A percentile compares a stretch with the other conserved stretches of the same genome.
Evolutionary conservation across 2,329 filamentous ascomycete species (phyloP).

Genomic region (Botryotinia calthae): DNA sequence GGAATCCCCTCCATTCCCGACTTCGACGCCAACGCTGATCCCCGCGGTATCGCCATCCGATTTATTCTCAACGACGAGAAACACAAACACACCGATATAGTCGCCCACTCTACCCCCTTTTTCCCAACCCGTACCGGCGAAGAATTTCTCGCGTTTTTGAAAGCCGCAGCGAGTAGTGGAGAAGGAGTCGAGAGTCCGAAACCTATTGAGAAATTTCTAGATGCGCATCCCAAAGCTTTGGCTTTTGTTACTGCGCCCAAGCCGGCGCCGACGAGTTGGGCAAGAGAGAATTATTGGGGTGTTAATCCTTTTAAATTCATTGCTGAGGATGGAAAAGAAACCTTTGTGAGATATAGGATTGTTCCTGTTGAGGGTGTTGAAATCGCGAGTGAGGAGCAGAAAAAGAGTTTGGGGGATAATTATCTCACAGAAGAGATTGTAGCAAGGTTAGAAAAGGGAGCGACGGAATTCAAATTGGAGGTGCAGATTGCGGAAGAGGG

Average conservation of each 20-base stretch:
- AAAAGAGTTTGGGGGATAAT: slow-evolving; percentile 41
- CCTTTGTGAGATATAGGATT: slow-evolving; percentile 49
- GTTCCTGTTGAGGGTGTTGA: slow-evolving; percentile 46
- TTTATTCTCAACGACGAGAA: slow-evolving; percentile 45
- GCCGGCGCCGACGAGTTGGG: slow-evolving; percentile 49
- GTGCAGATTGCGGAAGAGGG: slow-evolving; percentile 51
- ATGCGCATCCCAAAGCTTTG: slow-evolving; percentile 46
- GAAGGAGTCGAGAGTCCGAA: background rate
- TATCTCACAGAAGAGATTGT: slow-evolving; percentile 52
- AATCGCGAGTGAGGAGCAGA: slow-evolving; percentile 41
- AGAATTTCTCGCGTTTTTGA: slow-evolving; percentile 51
- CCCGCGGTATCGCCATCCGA: slow-evolving; percentile 49
- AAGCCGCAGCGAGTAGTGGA: slow-evolving; percentile 40
- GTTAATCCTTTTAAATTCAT: slow-evolving; percentile 51
- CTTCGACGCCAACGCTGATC: slow-evolving; percentile 47
- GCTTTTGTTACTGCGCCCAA: slow-evolving; percentile 51
- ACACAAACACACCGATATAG: slow-evolving; percentile 54
- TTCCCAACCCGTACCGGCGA: slow-evolving; percentile 53
- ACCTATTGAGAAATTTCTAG: slow-evolving; percentile 45
- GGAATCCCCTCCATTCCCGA: slow-evolving; percentile 52
- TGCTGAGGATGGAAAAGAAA: slow-evolving; percentile 42
- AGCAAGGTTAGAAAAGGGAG: slow-evolving; percentile 39
- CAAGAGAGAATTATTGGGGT: slow-evolving; percentile 47
- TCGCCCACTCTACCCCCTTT: slow-evolving; percentile 50
- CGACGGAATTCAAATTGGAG: slow-evolving; percentile 46